These are phyloP conservation scores for Exophiala lecanii-corni DNA, from an alignment of 2,329 filamentous ascomycete species.

Conservation along the genomic window DNA sequence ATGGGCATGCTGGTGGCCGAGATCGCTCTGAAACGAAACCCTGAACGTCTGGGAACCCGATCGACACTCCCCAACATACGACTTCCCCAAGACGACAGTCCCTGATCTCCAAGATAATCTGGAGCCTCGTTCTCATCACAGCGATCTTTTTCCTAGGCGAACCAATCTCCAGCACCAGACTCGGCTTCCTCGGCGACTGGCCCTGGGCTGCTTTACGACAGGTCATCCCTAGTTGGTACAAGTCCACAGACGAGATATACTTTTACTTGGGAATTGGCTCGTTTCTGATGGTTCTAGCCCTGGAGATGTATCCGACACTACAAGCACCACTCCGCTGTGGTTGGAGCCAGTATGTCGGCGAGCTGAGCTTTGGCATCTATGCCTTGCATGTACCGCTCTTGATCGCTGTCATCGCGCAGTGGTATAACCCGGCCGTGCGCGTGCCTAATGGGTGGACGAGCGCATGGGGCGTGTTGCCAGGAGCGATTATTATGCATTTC, in stretches of 20 bases:
- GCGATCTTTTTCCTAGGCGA: neutral
- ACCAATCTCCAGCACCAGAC: neutral
- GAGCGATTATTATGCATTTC: conserved; percentile 1
- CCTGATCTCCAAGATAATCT: neutral
- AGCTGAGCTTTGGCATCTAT: conserved; percentile 3
- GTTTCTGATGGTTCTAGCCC: neutral
- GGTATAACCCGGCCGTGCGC: neutral
- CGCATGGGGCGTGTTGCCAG: neutral
- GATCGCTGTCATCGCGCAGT: conserved; percentile 1
- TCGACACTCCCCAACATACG: neutral
- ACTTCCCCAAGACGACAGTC: neutral
- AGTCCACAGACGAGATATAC: neutral
- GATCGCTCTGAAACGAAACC: neutral
- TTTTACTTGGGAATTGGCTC: conserved; percentile 2
- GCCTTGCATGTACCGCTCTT: conserved; percentile 1
- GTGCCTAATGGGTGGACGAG: neutral
- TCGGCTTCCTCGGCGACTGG: conserved; percentile 1
- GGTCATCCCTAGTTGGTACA: neutral
- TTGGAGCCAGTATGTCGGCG: conserved; percentile 2
- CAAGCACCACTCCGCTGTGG: neutral
- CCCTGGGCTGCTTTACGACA: neutral
- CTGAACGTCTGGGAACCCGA: neutral
- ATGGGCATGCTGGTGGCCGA: conserved; percentile 1
- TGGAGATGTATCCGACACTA: conserved; percentile 1
- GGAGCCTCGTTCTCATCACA: neutral